These are phyloP conservation scores for Naganishia sp. DNA, from an alignment of 1,284 basidiomycete species.

Conservation along the genomic window DNA sequence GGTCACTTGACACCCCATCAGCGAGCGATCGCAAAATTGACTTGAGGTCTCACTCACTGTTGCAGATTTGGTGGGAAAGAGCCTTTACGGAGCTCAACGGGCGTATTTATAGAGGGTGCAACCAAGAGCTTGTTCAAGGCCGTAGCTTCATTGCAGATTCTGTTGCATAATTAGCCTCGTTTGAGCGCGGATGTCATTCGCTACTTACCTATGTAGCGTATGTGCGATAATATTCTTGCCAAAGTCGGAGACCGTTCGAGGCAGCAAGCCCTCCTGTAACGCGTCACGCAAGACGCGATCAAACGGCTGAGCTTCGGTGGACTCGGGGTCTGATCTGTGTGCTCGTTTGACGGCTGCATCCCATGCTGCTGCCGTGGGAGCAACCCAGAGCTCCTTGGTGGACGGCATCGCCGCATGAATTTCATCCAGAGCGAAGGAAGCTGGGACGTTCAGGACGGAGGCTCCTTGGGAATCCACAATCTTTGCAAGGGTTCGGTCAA, in stretches of 20 bases:
- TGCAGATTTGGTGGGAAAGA: slow-evolving; percentile 30
- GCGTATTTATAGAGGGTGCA: background rate
- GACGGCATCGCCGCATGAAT: slow-evolving; percentile 39
- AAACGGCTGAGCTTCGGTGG: slow-evolving; percentile 36
- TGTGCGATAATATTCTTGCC: slow-evolving; percentile 38
- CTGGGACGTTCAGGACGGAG: slow-evolving; percentile 37
- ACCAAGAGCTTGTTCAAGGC: slow-evolving; percentile 27
- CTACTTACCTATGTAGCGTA: slow-evolving; percentile 41
- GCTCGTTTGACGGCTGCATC: slow-evolving; percentile 27
- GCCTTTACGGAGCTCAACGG: background rate
- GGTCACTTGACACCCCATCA: slow-evolving; percentile 33
- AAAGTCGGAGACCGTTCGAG: slow-evolving; percentile 37
- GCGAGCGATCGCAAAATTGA: background rate
- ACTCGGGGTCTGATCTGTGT: background rate
- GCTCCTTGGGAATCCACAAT: slow-evolving; percentile 41
- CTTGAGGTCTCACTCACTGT: slow-evolving; percentile 14
- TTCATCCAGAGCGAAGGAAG: slow-evolving; percentile 40
- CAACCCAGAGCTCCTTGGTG: slow-evolving; percentile 40
- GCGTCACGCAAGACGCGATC: slow-evolving; percentile 35
- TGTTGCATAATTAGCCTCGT: background rate
- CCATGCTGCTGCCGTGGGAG: slow-evolving; percentile 39
- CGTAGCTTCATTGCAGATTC: slow-evolving; percentile 32
- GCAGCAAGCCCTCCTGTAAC: slow-evolving; percentile 35
- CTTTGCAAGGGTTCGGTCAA: slow-evolving; percentile 29
- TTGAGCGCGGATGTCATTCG: background rate